These are phyloP conservation scores for Globisporangium lucens DNA, from an alignment of 352 stramenopile genomes.

Conservation along the genomic window DNA sequence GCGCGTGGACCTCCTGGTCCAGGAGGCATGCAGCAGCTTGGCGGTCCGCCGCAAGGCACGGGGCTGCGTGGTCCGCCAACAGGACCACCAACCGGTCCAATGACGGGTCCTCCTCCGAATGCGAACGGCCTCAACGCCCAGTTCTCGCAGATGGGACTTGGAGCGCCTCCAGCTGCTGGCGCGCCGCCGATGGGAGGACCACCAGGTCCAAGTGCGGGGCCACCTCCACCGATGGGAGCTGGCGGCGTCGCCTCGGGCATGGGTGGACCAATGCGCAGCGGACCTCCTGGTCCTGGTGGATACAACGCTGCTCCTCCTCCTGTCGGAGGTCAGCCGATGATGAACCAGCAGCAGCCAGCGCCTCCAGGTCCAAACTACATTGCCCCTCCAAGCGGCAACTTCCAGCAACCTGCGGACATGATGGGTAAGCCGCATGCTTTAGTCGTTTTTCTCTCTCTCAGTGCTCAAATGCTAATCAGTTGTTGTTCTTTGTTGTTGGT, in stretches of 20 bases:
- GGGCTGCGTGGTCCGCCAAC: constrained; percentile 17
- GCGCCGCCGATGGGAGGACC: constrained; percentile 33
- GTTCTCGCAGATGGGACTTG: constrained; percentile 69
- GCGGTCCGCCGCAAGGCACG: constrained; percentile 18
- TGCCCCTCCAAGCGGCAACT: constrained; percentile 67
- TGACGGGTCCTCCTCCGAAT: constrained; percentile 14
- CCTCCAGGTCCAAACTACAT: constrained; percentile 24
- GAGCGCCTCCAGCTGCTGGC: constrained; percentile 23
- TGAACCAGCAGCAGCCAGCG: constrained; percentile 25
- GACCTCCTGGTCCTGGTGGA: constrained; percentile 17
- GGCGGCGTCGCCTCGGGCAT: background rate
- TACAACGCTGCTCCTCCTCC: constrained; percentile 5
- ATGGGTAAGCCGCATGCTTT: constrained; percentile 40
- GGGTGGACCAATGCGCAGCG: constrained; percentile 9
- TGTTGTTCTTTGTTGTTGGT: constrained; percentile 6
- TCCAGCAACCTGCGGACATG: constrained; percentile 75
- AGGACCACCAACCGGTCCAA: constrained; percentile 8
- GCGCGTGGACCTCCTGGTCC: constrained; percentile 20
- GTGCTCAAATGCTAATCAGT: background rate
- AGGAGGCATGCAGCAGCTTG: constrained; percentile 9
- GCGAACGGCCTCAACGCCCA: constrained; percentile 45
- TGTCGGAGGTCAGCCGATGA: constrained; percentile 11
- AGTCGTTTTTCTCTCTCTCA: background rate
- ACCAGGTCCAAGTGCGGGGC: constrained; percentile 19
- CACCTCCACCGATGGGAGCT: constrained; percentile 22